These are phyloP conservation scores for Wickerhamomyces mucosus DNA, from an alignment of 805 yeast species.

Conservation along the genomic window DNA sequence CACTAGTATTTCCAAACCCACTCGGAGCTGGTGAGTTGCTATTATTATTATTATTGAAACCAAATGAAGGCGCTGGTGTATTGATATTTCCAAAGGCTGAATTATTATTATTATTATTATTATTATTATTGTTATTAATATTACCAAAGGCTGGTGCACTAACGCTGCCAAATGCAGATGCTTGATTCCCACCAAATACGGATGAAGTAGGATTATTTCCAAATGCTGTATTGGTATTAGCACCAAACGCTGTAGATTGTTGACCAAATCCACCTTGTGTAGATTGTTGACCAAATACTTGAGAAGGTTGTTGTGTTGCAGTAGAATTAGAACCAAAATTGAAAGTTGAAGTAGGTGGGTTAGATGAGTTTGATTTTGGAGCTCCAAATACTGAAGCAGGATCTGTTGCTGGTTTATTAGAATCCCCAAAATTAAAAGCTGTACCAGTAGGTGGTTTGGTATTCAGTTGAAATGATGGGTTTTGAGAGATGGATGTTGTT, in stretches of 20 bases:
- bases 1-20: not conserved
- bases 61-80: not conserved
- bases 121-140: not conserved
- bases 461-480: too few species aligned
- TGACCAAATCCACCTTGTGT: slow-evolving; percentile 8
- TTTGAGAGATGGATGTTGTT: too few species aligned
- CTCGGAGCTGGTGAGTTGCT: not conserved
- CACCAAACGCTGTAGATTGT: slow-evolving; percentile 6
- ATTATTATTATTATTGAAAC: too few species aligned
- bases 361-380: not conserved
- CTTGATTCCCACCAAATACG: slow-evolving; percentile 5
- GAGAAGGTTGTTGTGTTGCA: slow-evolving; percentile 10
- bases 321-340: slow-evolving; percentile 14
- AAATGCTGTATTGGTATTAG: not conserved
- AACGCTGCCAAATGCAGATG: not conserved
- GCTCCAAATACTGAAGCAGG: slow-evolving; percentile 9
- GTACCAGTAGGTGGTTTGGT: slow-evolving; percentile 3
- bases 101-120: slow-evolving; percentile 1
- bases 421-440: slow-evolving; percentile 12
- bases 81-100: slow-evolving; percentile 2
- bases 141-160: slow-evolving; percentile 2
- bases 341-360: slow-evolving; percentile 8
- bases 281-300: slow-evolving; percentile 11
- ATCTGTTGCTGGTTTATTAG: slow-evolving; percentile 5
- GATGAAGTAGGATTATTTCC: slow-evolving; percentile 3